Base-by-base conservation (phyloP, 2,329 filamentous ascomycete genomes). In the Arthrobotrys pseudoclavata region DNA sequence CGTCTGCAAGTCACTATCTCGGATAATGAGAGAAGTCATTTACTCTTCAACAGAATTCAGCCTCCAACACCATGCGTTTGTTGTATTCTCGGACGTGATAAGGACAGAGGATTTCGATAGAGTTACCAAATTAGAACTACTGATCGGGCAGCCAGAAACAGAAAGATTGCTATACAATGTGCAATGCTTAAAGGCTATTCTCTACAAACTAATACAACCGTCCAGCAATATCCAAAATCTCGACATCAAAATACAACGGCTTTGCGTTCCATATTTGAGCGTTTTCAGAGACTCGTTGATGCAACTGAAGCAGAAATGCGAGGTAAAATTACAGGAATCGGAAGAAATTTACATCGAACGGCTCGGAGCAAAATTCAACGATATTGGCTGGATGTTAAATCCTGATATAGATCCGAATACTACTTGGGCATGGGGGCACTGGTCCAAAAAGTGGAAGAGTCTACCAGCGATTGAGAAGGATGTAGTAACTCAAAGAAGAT, bases 311-410 rank as follows among this genome's bases (percentile, higher is more conserved):
- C n/a, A 37, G 22, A 55, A 34, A 40, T 57, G 52, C 31, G 18
- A 13, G 3, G n/a, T 71, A 13, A 40, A 34, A 4, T 18, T 57
- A 4, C 18, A 18, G 10, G 52, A 57, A 34, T 31, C 20, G 31
- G 55, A 48, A 1, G n/a, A 20, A 2, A 10, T 6, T 0, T 15
- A 24, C 15, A 26, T 63, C n/a, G 22, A 22, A 0, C 34, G 40
- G 9, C 5, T 9, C 12, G 47, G 31, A 15, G 55, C 40, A 4
- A 9, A 22, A 7, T 31, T 62, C 15, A 53, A 66, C 24, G 60
- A 60, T 60, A 55, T 72, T 29, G 22, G 48, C 3, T 72, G 69
- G 69, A 72, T 72, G 60, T 42, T 72, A 20, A 37, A 66, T 20
- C 18, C 2, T 12, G 31, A 57, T 4, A 40, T 48, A 34, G 57